Base-by-base conservation (phyloP, 179 eudicot genomes). In the Amaranthus tricolor region DNA sequence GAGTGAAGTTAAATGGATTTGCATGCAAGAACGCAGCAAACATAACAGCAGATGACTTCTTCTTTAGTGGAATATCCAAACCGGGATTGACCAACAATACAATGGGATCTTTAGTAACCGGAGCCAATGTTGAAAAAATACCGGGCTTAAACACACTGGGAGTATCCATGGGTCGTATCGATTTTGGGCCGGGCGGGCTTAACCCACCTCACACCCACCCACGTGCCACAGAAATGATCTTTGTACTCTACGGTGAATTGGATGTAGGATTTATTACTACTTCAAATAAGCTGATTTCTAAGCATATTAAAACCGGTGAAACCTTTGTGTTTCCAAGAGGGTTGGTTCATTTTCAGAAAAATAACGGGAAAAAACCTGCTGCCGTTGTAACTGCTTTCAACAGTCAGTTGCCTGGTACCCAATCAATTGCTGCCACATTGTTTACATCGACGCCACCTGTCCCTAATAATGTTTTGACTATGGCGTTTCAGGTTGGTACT, bases 121-220 rank as follows among this genome's bases (percentile, higher is more conserved):
- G 83, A 8, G 88, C 85, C 82, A 81, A 75, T 6, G 88, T 83
- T 5, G 73, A 72, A 12, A 84, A 88, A 58, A 82, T 90, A 75
- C 92, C 89, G 0, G 94, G 94, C 54, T 87, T 88, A 54, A 90
- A 88, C 88, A 90, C 91, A 47, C 85, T 90, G 0, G 91, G 89
- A 17, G 83, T 86, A 40, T 90, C 91, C 74, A 73, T 90, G 77
- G 50, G 90, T 6, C 88, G 90, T 44, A 82, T 88, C 48, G 94
- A 90, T 79, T 90, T 65, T 50, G 89, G 86, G 74, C 87, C 86
- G 0, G 80, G 82, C 1, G 91, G 89, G 14, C 79, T 86, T 9
- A 85, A 84, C 84, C 87, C 89, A 0, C 89, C 91, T 12, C 91
- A 86, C 79, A 73, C 78, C 71, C 89, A 88, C 82, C 91, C 91